Base-by-base conservation (phyloP, 2,329 filamentous ascomycete species). In the Aspergillus intermedius region DNA sequence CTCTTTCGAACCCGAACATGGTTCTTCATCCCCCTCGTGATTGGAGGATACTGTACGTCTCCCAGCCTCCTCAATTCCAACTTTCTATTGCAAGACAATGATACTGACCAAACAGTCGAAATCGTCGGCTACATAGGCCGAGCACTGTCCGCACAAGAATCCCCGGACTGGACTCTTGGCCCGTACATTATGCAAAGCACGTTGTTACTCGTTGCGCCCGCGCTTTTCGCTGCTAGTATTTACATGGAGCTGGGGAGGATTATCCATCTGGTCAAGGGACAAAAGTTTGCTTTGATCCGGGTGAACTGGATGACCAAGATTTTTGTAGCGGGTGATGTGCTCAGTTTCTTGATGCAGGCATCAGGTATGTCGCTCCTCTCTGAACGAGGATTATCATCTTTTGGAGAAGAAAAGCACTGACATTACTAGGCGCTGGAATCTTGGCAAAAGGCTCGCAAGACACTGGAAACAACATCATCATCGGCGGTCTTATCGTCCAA, bases 51-150 rank as follows among this genome's bases (percentile, higher is more conserved):
- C 34, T 69, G 69, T 72, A 60, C 34, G 67, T 54, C 37, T 42
- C 37, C 19, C n/a, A 5, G 17, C 9, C 30, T 23, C 25, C 8
- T 5, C 9, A 5, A 8, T 12, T 34, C 22, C 6, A 6, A 28
- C 35, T 19, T n/a, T 13, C 13, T 39, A 28, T 40, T 21, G 37
- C 25, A 17, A 15, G 17, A 42, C 44, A 32, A 42, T 44, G n/a
- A 2, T 5, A 40, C 37, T 19, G 17, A 40, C 17, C 9, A 19
- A 17, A 8, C 21, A 78, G 75, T 80, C 61, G 75, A 81, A 54
- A 54, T 66, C 1, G 62, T 80, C 17, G 78, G 78, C 15, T 81
- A 79, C 56, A 63, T 77, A 45, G 75, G 72, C 22, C 74, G 78
- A 37, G 67, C 71, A 7, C 53, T 76, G 44, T 74, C 73, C 1